Conservation (phyloP, 371 early-diverging fungal genomes). For the Mortierella sp. region DNA sequence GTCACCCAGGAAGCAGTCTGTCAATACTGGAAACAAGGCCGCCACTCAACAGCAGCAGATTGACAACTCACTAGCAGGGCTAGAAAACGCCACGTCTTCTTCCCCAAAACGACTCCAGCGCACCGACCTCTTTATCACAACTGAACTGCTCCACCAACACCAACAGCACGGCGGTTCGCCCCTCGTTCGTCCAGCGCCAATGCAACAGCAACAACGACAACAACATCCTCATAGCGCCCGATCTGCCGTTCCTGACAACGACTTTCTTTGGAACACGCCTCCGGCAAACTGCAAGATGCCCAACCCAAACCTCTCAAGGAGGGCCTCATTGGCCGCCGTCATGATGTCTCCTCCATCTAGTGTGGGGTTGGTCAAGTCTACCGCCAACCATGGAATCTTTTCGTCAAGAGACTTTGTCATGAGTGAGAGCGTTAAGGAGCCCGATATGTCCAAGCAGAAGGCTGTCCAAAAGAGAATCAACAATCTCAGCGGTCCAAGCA, state of each 20-base stretch:
- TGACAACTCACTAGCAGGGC: not conserved
- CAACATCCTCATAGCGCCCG: conserved; percentile 12
- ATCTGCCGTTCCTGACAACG: conserved; percentile 3
- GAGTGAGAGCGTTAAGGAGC: conserved; percentile 8
- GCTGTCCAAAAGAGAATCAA: conserved; percentile 13
- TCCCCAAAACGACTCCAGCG: conserved; percentile 24
- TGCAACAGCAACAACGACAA: conserved; percentile 3
- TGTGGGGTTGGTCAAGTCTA: conserved; percentile 33
- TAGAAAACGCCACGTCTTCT: not conserved
- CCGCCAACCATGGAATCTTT: conserved; percentile 20
- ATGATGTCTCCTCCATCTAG: conserved; percentile 37
- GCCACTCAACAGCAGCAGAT: not conserved
- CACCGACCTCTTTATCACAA: conserved; percentile 24
- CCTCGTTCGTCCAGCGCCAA: not conserved
- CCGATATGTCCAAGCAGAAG: conserved; percentile 20
- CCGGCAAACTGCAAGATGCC: conserved; percentile 39
- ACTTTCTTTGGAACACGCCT: conserved; percentile 13
- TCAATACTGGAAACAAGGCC: not conserved
- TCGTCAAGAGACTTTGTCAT: conserved; percentile 11
- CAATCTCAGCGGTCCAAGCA: conserved; percentile 14
- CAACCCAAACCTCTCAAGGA: conserved; percentile 20
- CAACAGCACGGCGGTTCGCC: not conserved
- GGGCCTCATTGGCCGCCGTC: conserved; percentile 19
- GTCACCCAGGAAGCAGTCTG: not conserved
- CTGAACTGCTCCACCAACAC: conserved; percentile 14